phyloP scores from a whole-genome alignment of 768 basidiomycete species.

The Termitomyces sp. region DNA sequence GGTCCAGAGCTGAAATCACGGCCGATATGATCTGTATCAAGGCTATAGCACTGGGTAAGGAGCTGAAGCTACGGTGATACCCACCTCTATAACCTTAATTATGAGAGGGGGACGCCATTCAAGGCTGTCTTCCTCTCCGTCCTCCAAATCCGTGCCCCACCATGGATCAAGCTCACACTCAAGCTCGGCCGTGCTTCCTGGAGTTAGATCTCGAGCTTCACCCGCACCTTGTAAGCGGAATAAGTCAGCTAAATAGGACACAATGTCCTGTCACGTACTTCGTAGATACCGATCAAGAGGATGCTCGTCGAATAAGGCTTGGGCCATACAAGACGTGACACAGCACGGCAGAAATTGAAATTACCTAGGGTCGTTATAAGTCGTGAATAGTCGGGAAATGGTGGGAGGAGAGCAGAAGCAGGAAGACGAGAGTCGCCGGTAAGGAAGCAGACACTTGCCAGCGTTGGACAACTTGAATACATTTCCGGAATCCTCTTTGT shows the following conservation, averaged over 20 bases:
- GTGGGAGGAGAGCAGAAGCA: not conserved
- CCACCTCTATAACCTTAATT: conserved; percentile 36
- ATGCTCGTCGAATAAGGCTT: conserved; percentile 74
- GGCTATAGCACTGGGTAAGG: not conserved
- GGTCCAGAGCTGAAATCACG: conserved; percentile 30
- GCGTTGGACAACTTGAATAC: not conserved
- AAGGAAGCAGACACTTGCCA: not conserved
- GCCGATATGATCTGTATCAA: conserved; percentile 33
- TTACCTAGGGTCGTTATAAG: conserved; percentile 11
- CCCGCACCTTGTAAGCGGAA: conserved; percentile 45
- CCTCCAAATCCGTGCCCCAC: conserved; percentile 21
- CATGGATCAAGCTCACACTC: conserved; percentile 34
- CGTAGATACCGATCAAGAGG: conserved; percentile 71
- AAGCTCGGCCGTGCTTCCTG: conserved; percentile 44
- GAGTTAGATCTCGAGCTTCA: conserved; percentile 52
- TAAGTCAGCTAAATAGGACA: not conserved
- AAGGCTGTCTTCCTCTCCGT: conserved; percentile 12
- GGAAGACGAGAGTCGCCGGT: not conserved
- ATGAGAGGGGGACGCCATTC: conserved; percentile 37
- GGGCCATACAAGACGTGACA: conserved; percentile 50
- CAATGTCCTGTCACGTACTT: conserved; percentile 36
- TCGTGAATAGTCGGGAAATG: conserved; percentile 7
- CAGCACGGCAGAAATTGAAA: not conserved
- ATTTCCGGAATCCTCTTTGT: not conserved
- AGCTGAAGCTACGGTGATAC: conserved; percentile 11